Base-by-base conservation (phyloP, 768 basidiomycete genomes). In the Rhodotorula toruloides region DNA sequence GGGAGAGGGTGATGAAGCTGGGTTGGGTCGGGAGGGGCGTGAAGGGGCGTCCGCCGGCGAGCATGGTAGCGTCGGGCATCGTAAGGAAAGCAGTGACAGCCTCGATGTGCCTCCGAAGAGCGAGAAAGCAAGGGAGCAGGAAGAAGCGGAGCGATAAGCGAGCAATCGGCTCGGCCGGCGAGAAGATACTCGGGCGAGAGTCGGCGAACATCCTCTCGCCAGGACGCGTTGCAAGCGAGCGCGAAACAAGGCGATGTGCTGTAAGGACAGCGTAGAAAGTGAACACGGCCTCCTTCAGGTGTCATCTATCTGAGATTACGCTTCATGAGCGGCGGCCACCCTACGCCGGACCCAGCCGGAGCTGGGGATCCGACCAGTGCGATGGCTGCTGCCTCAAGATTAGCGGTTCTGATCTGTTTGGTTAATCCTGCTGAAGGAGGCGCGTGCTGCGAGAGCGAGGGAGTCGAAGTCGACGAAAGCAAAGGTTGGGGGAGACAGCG, bases 341-440 rank as follows among this genome's bases (percentile, higher is more conserved):
- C 34, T 4, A 5, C 34, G 34, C 19, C 22, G 34, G 37, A 54
- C 53, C n/a, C 11, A 19, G 53, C 7, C 12, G 12, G n/a, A n/a
- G n/a, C n/a, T n/a, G n/a, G n/a, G n/a, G n/a, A n/a, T n/a, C n/a
- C n/a, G n/a, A n/a, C n/a, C n/a, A n/a, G n/a, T n/a, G n/a, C n/a
- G n/a, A n/a, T 17, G 48, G 21, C 48, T 29, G 32, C 53, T 13
- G 22, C 37, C 42, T 56, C 39, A 8, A 56, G 54, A 43, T 56
- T 56, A 56, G 54, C 54, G 54, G 54, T 56, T 56, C 54, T 56
- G 54, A 56, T 43, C 54, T 17, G 8, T 22, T 43, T n/a, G 27
- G 19, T 11, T 43, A 56, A 56, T 56, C 54, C 31, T 43, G 40
- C n/a, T 21, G 54, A 29, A 22, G n/a, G 54, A 40, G n/a, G 22